Base-by-base conservation (phyloP, 805 yeast genomes). In the Pichia heedii region DNA sequence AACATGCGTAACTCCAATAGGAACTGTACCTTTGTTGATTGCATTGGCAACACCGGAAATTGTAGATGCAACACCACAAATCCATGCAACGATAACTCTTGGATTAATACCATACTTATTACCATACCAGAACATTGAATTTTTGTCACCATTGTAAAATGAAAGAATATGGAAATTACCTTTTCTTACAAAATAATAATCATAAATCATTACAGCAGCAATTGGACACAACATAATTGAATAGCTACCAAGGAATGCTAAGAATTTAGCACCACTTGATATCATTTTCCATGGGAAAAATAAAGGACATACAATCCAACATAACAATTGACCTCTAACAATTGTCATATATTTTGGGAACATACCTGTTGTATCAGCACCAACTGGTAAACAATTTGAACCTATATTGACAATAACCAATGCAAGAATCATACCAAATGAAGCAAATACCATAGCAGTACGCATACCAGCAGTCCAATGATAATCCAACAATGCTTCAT, bases 391-490 rank as follows among this genome's bases (percentile, higher is more conserved):
- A 39, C 67, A 68, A 39, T 65, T 59, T 30, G 63, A 61, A 24
- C 66, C 55, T 29, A 65, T 62, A 36, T 66, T 67, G 47, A 65
- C 61, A 18, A 65, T 56, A 39, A 69, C 49, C 45, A 67, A 71
- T 4, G 70, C 61, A 22, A 58, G 39, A 21, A 57, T 57, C 50
- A 68, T 65, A 11, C 45, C 62, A 48, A 73, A 51, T 43, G 70
- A 74, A 30, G 74, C 68, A 48, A 69, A 73, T 55, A 73, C 73
- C 3, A 69, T 69, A 11, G 70, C 79, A 27, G 74, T 74, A 44
- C 79, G 64, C n/a, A 68, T 55, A 37, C 54, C 62, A n/a, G 69
- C 50, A 11, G 61, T 50, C 47, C 69, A 71, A 42, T 56, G 51
- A 7, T 55, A 36, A 13, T 36, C 44, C 33, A 71, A 42, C 71